A percentile compares a stretch with the other conserved stretches of the same genome.
phyloP scores from a whole-genome alignment of 2,329 filamentous ascomycete genomes.

The Didymella sp. region DNA sequence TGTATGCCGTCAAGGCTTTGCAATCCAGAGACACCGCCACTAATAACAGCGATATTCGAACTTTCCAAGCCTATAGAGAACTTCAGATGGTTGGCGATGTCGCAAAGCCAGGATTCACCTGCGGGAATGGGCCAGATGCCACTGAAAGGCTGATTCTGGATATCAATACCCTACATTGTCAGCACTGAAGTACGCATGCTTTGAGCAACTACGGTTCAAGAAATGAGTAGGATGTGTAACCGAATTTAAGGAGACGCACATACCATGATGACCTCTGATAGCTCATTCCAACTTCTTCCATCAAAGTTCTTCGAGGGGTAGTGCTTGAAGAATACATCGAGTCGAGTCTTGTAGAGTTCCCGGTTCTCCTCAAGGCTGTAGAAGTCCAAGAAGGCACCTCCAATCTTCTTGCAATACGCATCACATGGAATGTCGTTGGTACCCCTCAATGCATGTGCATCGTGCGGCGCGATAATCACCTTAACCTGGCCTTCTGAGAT shows the following conservation, averaged over 20 bases:
- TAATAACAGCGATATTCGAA: conserved; percentile 45
- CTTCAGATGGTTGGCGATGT: conserved; percentile 44
- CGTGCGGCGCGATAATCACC: conserved; percentile 47
- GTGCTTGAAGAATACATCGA: conserved; percentile 45
- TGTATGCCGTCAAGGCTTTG: conserved; percentile 34
- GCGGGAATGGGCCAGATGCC: conserved; percentile 45
- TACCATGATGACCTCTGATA: conserved; percentile 45
- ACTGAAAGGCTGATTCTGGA: conserved; percentile 47
- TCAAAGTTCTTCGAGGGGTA: conserved; percentile 47
- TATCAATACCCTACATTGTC: conserved; percentile 40
- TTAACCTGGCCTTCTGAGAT: conserved; percentile 46
- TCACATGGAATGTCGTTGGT: conserved; percentile 44
- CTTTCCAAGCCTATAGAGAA: conserved; percentile 36
- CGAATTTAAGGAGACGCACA: conserved; percentile 1
- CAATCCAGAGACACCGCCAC: conserved; percentile 44
- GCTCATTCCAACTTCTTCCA: conserved; percentile 37
- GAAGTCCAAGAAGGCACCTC: conserved; percentile 46
- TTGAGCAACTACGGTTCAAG: background rate
- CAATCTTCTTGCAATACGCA: conserved; percentile 43
- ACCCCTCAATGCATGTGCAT: conserved; percentile 43
- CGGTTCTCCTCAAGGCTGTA: conserved; percentile 42
- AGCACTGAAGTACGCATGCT: background rate
- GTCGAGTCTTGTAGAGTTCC: conserved; percentile 40
- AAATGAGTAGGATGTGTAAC: background rate
- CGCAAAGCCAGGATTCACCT: conserved; percentile 47